A percentile compares a stretch with the other conserved stretches of the same genome.
Evolutionary conservation across 2,329 filamentous ascomycete genomes (phyloP).

Genomic region (Colletotrichum caudatum): DNA sequence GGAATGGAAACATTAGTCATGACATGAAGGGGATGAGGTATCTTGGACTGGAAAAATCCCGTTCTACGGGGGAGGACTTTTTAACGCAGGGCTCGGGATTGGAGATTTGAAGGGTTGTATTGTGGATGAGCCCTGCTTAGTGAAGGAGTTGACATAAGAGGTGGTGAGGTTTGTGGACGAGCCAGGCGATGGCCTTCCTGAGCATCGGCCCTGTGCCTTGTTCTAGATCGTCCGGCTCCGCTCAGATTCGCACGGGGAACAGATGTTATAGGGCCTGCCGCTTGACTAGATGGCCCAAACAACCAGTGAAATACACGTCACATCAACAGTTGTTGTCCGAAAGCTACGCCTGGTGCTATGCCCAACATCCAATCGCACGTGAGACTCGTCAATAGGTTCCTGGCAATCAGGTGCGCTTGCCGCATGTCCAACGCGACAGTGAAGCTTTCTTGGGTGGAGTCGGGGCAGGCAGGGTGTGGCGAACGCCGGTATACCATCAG

Average conservation of each 20-base stretch:
- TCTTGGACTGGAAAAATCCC: constrained; percentile 32
- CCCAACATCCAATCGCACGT: background rate
- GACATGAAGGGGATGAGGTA: constrained; percentile 26
- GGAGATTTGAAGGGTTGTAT: background rate
- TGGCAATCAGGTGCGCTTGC: background rate
- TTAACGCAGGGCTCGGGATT: constrained; percentile 13
- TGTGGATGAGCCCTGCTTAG: background rate
- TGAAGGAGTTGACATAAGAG: background rate
- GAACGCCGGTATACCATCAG: background rate
- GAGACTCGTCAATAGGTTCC: background rate
- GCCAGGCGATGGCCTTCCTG: constrained; percentile 12
- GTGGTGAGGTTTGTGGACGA: constrained; percentile 4
- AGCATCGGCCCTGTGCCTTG: background rate
- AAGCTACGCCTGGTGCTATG: background rate
- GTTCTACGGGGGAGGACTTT: constrained; percentile 13
- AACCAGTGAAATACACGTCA: constrained; percentile 19
- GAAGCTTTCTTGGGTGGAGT: background rate
- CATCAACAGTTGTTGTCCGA: background rate
- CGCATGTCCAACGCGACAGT: background rate
- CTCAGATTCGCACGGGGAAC: background rate
- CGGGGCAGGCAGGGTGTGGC: background rate
- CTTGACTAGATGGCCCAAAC: constrained; percentile 1
- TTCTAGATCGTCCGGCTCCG: background rate
- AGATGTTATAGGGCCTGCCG: constrained; percentile 3
- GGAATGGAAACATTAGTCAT: constrained; percentile 36